Percentiles rank a stretch among this genome's conserved stretches.
phyloP scores from a whole-genome alignment of 441 rosid genomes.

The Erodium texanum region DNA sequence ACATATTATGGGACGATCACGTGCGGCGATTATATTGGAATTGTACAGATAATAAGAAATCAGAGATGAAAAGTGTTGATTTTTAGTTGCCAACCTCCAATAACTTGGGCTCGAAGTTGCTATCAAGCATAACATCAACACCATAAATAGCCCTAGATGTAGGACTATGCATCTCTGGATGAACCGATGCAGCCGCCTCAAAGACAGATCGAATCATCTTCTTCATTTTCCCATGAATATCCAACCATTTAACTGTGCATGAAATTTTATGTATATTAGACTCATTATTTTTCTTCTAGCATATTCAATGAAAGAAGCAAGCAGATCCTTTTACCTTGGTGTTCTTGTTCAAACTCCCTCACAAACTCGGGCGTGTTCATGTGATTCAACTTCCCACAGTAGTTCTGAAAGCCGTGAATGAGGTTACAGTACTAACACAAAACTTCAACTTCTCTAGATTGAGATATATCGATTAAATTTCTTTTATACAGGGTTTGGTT shows the following conservation, averaged over 20 bases:
- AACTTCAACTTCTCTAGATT: background rate
- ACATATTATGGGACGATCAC: background rate
- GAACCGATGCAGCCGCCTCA: constrained; percentile 65
- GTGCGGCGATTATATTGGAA: background rate
- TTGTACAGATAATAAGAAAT: background rate
- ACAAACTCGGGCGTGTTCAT: constrained; percentile 74
- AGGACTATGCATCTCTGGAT: constrained; percentile 83
- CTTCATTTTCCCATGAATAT: constrained; percentile 53
- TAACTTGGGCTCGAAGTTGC: constrained; percentile 65
- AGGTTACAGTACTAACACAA: constrained; percentile 8
- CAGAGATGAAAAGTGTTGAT: background rate
- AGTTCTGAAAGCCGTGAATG: constrained; percentile 50
- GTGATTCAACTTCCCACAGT: constrained; percentile 70
- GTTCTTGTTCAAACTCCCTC: constrained; percentile 72
- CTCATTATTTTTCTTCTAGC: background rate
- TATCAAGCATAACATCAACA: constrained; percentile 80
- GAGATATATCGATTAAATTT: too few relatives aligned
- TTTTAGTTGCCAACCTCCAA: constrained; percentile 59
- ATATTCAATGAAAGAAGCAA: background rate
- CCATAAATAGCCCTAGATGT: constrained; percentile 83
- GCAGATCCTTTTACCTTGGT: constrained; percentile 39
- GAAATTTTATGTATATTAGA: too few relatives aligned
- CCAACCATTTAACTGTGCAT: constrained; percentile 66
- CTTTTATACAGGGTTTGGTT: constrained; percentile 3
- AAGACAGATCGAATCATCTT: constrained; percentile 57